phyloP scores from a whole-genome alignment of 192 early-diverging fungal genomes.

The Backusella psychrophila region DNA sequence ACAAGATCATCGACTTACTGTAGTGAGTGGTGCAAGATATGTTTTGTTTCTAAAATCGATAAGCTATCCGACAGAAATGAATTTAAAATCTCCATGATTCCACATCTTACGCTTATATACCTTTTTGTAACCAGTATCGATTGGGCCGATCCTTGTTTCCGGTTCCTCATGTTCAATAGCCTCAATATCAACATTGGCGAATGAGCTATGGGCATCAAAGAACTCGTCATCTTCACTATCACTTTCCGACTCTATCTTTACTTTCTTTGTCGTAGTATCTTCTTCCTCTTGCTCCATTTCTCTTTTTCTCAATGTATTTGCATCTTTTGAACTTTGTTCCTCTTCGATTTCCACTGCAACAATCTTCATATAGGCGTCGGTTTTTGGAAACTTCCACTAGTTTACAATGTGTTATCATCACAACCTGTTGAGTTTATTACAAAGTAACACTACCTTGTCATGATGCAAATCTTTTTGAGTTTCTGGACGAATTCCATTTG shows the following conservation, averaged over 20 bases:
- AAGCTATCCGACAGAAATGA: neutral
- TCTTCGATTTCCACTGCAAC: constrained; percentile 31
- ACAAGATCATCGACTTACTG: constrained; percentile 39
- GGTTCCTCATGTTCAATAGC: neutral
- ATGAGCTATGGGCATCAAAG: constrained; percentile 18
- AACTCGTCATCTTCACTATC: constrained; percentile 10
- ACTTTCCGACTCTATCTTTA: neutral
- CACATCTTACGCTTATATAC: neutral
- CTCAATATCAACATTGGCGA: neutral
- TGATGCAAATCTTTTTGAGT: constrained; percentile 15
- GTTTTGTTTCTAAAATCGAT: constrained; percentile 83
- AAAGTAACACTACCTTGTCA: neutral
- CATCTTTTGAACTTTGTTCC: constrained; percentile 18
- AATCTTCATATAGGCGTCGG: constrained; percentile 34
- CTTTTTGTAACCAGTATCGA: constrained; percentile 58
- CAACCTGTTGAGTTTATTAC: neutral
- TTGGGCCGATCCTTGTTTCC: constrained; percentile 36
- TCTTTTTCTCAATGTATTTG: constrained; percentile 16
- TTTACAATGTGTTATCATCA: constrained; percentile 11
- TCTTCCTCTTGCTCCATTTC: constrained; percentile 1
- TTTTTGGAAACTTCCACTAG: constrained; percentile 41
- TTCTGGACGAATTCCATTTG: constrained; percentile 18
- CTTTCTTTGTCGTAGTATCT: neutral
- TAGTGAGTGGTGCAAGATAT: constrained; percentile 95
- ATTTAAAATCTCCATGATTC: no score